Evolutionary conservation across 2,329 filamentous ascomycete genomes (phyloP), one percentile per base, ranked within the genome.

Genomic region (Penicillium sp.): DNA sequence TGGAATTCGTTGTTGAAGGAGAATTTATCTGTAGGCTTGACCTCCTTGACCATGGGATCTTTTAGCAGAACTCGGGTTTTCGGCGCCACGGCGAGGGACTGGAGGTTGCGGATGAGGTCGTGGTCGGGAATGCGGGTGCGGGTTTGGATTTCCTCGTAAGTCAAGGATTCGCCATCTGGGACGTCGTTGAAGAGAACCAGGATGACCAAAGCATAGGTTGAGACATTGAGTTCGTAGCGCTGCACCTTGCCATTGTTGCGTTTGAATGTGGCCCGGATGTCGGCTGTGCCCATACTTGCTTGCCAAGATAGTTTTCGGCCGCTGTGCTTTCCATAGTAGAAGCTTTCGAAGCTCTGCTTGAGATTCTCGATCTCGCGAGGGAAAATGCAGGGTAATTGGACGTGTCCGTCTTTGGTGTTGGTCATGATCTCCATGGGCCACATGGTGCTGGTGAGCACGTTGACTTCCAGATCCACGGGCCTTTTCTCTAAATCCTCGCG

Each of bases 371-470:
- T 77, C 25, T 84, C 79, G 0, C 75, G 64, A 0, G 90, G 88
- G 59, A 84, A 95, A 37, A 78, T 81, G 69, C 84, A 87, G 1
- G 57, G 39, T 4, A 56, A 39, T 53, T 60, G 67, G 43, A 57
- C 62, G 42, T 42, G 75, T 52, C 65, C 75, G 54, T 67, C 75
- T 53, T 60, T 77, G 61, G 58, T 55, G 16, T 63, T 67, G 6
- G 82, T 80, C 80, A 95, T 88, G 9, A 87, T 79, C 53, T 95
- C 89, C 50, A 88, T 79, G 2, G 92, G 92, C 92, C 92, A 98
- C 59, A 87, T 90, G 62, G 93, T 95, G 51, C 82, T 89, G 0
- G 89, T 95, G 26, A 98, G 75, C 18, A 98, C 82, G 48, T 80
- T 86, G 64, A 95, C 83, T 33, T 76, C 77, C 15, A 98, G 74